These are phyloP conservation scores for Blastobotrys proliferans DNA, from an alignment of 1,139 yeast genomes.

Conservation along the genomic window DNA sequence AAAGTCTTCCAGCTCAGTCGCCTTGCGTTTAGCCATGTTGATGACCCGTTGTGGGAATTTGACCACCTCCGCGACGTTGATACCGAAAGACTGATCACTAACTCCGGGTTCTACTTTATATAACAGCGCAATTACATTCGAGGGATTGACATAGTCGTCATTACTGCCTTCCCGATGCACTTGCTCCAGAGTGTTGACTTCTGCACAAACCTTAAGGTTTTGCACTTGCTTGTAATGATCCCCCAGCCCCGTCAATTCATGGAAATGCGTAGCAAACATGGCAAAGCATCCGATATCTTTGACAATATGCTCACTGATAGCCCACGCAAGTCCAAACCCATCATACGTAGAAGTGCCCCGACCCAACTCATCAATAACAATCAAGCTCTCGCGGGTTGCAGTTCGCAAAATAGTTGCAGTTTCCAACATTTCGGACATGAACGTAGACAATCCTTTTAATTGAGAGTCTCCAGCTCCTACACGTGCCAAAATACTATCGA, in stretches of 20 bases:
- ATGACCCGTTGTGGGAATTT: slow-evolving; percentile 86
- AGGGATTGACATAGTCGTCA: slow-evolving; percentile 18
- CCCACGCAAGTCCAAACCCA: slow-evolving; percentile 97
- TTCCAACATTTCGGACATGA: slow-evolving; percentile 97
- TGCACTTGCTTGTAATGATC: slow-evolving; percentile 57
- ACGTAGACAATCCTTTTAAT: slow-evolving; percentile 91
- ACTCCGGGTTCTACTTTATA: slow-evolving; percentile 91
- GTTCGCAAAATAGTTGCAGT: slow-evolving; percentile 87
- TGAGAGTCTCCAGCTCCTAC: slow-evolving; percentile 99
- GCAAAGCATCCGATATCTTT: slow-evolving; percentile 69
- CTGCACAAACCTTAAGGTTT: slow-evolving; percentile 92
- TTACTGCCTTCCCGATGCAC: slow-evolving; percentile 20
- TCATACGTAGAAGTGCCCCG: slow-evolving; percentile 97
- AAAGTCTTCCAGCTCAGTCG: slow-evolving; percentile 75
- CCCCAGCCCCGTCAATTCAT: slow-evolving; percentile 80
- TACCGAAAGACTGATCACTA: slow-evolving; percentile 93
- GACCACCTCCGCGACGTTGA: slow-evolving; percentile 94
- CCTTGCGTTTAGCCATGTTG: slow-evolving; percentile 92
- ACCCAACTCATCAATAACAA: slow-evolving; percentile 92
- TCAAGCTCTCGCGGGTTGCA: slow-evolving; percentile 78
- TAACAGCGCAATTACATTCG: slow-evolving; percentile 75
- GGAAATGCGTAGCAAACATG: slow-evolving; percentile 95
- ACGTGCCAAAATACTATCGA: slow-evolving; percentile 89
- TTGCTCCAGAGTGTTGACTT: slow-evolving; percentile 48
- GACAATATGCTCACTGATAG: slow-evolving; percentile 83